Base-by-base conservation (phyloP, 805 yeast genomes). In the Millerozyma miso region DNA sequence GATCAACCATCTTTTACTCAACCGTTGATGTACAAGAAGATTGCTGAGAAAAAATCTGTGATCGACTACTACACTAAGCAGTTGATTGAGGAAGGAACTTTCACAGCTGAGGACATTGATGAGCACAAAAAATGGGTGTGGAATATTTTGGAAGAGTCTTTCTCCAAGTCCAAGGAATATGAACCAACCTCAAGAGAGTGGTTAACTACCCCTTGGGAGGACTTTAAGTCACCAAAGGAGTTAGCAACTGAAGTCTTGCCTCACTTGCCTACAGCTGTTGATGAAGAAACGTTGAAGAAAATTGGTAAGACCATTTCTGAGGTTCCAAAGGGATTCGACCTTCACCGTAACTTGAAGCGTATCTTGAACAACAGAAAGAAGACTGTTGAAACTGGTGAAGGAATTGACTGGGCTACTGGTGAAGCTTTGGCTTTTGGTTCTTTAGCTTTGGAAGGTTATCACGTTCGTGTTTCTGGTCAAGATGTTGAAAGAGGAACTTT, bases 401-500 rank as follows among this genome's bases (percentile, higher is more conserved):
- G 91, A 60, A 88, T 93, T 52, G 99, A 93, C 69, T 93, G 98
- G 99, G 85, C 99, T 38, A 93, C 99, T 45, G 99, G 96, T 80
- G 99, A 93, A 75, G 98, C 98, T 38, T 81, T 93, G 56, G 99
- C 99, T 15, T 91, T 84, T 59, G 99, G 98, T 61, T 81, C 97
- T 40, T 76, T 93, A 54, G 84, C 83, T 42, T 65, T 82, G 59
- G 99, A 93, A 72, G 99, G 99, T 51, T 85, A 84, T 73, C 96
- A 91, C 58, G 95, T 93, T 47, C 87, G 99, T 77, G 85, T 93
- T 40, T 87, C 97, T 37, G 99, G 99, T 66, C 98, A 93, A 77
- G 99, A 93, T 80, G 98, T 93, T 53, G 99, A 93, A 79, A 89
- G 99, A 81, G 99, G 99, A 77, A 93, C 99, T 33, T 91, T 93